Conservation (phyloP, 768 basidiomycete genomes). For the Russula ochroleuca region DNA sequence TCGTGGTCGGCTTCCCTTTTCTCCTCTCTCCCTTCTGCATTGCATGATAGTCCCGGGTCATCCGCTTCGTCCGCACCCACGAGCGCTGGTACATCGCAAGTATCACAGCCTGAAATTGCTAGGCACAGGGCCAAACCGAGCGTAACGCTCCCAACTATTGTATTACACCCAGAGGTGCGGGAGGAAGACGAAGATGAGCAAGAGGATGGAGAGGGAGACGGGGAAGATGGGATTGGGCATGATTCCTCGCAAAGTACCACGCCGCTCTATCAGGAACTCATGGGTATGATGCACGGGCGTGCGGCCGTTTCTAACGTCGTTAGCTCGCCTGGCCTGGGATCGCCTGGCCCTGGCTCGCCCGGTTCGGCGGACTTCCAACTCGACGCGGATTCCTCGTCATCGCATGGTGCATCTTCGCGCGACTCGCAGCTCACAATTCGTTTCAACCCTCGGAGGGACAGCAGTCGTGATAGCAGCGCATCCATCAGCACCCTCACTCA, state of each 20-base stretch:
- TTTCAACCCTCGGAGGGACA: constrained; percentile 14
- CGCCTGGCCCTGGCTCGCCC: constrained; percentile 3
- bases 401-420: background rate
- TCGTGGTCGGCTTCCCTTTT: constrained; percentile 27
- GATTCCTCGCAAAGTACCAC: constrained; percentile 21
- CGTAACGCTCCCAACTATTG: constrained; percentile 21
- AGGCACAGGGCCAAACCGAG: constrained; percentile 7
- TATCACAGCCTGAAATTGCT: background rate
- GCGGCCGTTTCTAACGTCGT: background rate
- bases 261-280: constrained; percentile 27
- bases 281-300: constrained; percentile 29
- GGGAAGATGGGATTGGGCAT: background rate
- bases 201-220: background rate
- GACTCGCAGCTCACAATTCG: constrained; percentile 24
- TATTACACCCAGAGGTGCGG: constrained; percentile 9
- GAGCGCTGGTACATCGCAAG: background rate
- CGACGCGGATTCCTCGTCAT: background rate
- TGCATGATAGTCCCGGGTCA: constrained; percentile 6
- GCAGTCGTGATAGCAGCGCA: constrained; percentile 23
- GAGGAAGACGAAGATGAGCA: constrained; percentile 8
- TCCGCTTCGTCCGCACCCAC: constrained; percentile 1
- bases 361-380: constrained; percentile 11
- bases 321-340: background rate
- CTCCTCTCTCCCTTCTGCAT: constrained; percentile 24
- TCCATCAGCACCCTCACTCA: constrained; percentile 26